Evolutionary conservation across 2,329 filamentous ascomycete species (phyloP), one percentile per base, ranked within the genome.

Genomic region (Eutypa lata): DNA sequence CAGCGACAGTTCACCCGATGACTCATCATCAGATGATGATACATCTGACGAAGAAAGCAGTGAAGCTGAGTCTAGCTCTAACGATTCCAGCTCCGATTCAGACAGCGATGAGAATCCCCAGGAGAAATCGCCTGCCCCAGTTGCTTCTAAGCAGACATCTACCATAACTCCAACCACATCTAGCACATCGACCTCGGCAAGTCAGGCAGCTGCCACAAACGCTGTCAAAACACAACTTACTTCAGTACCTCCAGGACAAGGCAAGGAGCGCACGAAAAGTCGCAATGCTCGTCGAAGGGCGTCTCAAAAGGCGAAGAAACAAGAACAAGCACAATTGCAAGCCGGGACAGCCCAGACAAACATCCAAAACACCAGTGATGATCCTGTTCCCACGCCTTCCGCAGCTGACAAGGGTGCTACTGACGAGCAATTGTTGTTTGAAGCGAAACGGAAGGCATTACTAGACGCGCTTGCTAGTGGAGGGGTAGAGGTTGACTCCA

Each of bases 201-300:
- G 24, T 16, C n/a, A 51, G 26, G 31, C 52, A 14, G 40, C 26
- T 6, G 56, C 22, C 18, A 22, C 53, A 16, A 47, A n/a, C n/a
- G n/a, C 28, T 19, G 42, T 53, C 44, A 45, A 56, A 4, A 5
- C 48, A 11, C 28, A 53, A 28, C 16, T 55, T 35, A 40, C 47
- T 46, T 5, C 47, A 54, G 65, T 68, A 1, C 55, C 65, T 3
- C 71, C 73, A 6, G 68, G 68, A 1, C 55, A 63, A 16, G 76
- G 76, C 2, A 64, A 76, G 48, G 65, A 67, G 0, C 69, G 61
- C 33, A 83, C 81, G 0, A 76, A 77, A 57, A 79, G 73, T 54
- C 74, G 81, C 6, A 84, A 84, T 55, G 74, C 73, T 8, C 72
- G 81, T 26, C 73, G 80, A 43, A 74, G 75, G 33, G 65, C 68